A percentile compares a stretch with the other conserved stretches of the same genome.
Evolutionary conservation across 331 rosid genomes (phyloP).

Genomic region (Pyrus hybrid): DNA sequence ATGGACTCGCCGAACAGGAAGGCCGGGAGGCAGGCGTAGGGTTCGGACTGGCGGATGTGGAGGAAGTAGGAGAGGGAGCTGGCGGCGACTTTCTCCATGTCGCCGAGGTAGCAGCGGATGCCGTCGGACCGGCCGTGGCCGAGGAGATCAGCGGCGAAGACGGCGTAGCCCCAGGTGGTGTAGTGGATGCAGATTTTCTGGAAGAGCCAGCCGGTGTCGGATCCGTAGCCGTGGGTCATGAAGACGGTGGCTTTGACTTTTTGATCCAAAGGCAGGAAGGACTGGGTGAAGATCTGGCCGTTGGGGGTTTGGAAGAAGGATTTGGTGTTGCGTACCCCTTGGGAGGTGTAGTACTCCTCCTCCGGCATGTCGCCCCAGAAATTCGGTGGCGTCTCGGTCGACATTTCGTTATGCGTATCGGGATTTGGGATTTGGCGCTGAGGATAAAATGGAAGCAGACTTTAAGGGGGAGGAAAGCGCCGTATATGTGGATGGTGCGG

Average conservation of each 20-base stretch:
- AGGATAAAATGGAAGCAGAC: background rate
- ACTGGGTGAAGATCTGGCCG: conserved; percentile 74
- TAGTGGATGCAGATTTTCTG: conserved; percentile 77
- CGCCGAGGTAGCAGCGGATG: conserved; percentile 83
- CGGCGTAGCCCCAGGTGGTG: conserved; percentile 92
- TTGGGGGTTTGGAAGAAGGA: conserved; percentile 64
- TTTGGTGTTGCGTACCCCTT: conserved; percentile 64
- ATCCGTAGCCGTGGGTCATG: conserved; percentile 96
- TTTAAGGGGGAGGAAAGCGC: background rate
- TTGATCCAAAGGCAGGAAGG: conserved; percentile 52
- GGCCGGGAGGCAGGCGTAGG: conserved; percentile 55
- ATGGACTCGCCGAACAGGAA: conserved; percentile 86
- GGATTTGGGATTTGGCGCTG: background rate
- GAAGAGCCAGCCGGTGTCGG: conserved; percentile 98
- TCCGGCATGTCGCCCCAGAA: conserved; percentile 83
- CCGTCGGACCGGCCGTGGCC: conserved; percentile 98
- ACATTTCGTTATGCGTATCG: background rate
- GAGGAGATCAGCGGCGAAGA: conserved; percentile 84
- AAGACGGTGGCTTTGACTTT: conserved; percentile 59
- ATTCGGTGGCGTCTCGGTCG: conserved; percentile 37
- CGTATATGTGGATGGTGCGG: background rate
- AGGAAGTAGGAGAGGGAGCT: conserved; percentile 61
- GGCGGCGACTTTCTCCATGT: conserved; percentile 66
- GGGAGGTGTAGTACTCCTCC: conserved; percentile 84
- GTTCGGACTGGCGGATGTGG: conserved; percentile 40